Percentiles rank a stretch among this genome's conserved stretches.
phyloP scores from a whole-genome alignment of 768 basidiomycete genomes.

The Chiua virens region DNA sequence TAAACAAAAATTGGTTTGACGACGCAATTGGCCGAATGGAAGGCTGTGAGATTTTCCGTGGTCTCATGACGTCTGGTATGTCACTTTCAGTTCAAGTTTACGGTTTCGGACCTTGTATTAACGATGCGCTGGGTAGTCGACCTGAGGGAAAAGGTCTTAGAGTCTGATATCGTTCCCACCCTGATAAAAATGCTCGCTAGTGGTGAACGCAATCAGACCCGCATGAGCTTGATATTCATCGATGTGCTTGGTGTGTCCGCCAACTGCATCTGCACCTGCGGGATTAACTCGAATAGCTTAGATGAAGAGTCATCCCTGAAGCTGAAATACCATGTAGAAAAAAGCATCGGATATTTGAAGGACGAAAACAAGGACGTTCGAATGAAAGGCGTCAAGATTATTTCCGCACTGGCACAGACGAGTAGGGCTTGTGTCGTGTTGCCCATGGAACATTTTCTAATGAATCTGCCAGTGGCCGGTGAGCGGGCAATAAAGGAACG shows the following conservation, averaged over 20 bases:
- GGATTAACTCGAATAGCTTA: background rate
- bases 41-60: background rate
- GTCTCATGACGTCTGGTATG: constrained; percentile 1
- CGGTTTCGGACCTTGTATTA: background rate
- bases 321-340: background rate
- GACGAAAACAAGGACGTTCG: background rate
- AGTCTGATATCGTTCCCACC: background rate
- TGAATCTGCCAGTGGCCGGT: background rate
- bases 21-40: constrained; percentile 9
- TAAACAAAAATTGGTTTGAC: constrained; percentile 12
- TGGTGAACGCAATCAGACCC: background rate
- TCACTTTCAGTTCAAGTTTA: too few species aligned
- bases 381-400: background rate
- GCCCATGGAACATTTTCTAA: background rate
- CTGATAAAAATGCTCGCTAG: constrained; percentile 1
- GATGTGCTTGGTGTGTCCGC: background rate
- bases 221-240: constrained; percentile 3
- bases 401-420: constrained; percentile 9
- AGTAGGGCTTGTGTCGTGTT: background rate
- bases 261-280: background rate
- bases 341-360: background rate
- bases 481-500: background rate
- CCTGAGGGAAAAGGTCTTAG: background rate
- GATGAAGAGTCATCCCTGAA: background rate
- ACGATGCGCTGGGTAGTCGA: background rate